Evolutionary conservation across 1,284 basidiomycete genomes (phyloP), one percentile per base, ranked within the genome.

Genomic region (Rhodotorula sp.): DNA sequence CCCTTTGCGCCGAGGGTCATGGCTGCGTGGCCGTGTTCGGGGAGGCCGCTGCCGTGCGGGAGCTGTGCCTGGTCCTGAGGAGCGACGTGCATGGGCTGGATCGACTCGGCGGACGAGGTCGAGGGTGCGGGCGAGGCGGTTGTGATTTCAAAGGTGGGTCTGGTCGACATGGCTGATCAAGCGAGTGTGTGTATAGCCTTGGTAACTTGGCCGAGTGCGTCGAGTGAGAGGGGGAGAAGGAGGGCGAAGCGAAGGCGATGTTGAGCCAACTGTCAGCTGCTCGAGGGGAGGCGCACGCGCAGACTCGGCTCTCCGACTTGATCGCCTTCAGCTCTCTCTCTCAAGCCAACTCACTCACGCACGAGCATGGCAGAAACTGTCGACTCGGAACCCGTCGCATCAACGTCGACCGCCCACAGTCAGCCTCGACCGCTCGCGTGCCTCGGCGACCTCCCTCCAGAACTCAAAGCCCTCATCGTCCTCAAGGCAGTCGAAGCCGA

Each of bases 1-100:
- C 71, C 67, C 58, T 75, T 75, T 10, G 71, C 73, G 30, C 68
- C 73, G 42, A 74, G 57, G 18, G 55, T n/a, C 69, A 74, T 69
- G 58, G 66, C 59, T 3, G 66, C 60, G 55, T 71, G 69, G 6
- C 70, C 72, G 17, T 55, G 60, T 42, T 71, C 72, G 26, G 58
- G 29, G 12, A 57, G 29, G 15, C 70, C 68, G 6, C 62, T 64
- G 30, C 68, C 68, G 46, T 72, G 71, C 20, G 71, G 71, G 44
- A 66, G 62, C 46, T 70, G 61, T 2, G 68, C 68, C n/a, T 66
- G 66, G 42, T 54, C 58, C 37, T 44, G 26, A 5, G 33, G 49
- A 30, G 60, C 53, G 51, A 67, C 62, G 66, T 73, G 71, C 63
- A 73, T 66, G 61, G 71, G 62, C 59, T 70, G 56, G 55, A 64